phyloP scores from a whole-genome alignment of 176 grass and related monocot species.

The Otatea glauca region DNA sequence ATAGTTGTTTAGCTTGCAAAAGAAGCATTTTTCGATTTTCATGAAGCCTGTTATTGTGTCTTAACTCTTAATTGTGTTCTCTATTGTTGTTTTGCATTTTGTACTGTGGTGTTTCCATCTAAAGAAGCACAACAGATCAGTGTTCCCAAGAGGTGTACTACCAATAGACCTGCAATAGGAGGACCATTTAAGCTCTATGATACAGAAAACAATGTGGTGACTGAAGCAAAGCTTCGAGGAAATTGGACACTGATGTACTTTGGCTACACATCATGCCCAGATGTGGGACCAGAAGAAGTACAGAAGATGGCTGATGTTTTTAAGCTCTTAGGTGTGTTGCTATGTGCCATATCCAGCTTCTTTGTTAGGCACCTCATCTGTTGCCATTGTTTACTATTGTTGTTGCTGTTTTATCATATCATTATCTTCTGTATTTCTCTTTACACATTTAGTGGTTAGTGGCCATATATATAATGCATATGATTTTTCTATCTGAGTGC shows the following conservation, averaged over 20 bases:
- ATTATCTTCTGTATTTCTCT: constrained; percentile 22
- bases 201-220: constrained; percentile 69
- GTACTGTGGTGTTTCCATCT: constrained; percentile 30
- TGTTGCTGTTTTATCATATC: constrained; percentile 14
- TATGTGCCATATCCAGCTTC: constrained; percentile 25
- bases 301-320: constrained; percentile 74
- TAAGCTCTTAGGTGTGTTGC: constrained; percentile 72
- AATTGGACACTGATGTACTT: constrained; percentile 94
- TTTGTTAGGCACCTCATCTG: constrained; percentile 24
- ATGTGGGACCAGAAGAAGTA: constrained; percentile 76
- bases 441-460: background rate
- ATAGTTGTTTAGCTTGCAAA: constrained; percentile 18
- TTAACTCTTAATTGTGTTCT: constrained; percentile 18
- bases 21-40: constrained; percentile 33
- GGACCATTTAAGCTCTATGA: constrained; percentile 92
- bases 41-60: constrained; percentile 22
- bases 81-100: constrained; percentile 24
- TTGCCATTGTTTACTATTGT: constrained; percentile 12
- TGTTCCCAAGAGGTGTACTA: constrained; percentile 70
- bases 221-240: constrained; percentile 76
- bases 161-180: constrained; percentile 87
- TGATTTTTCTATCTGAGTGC: constrained; percentile 21
- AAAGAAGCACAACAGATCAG: constrained; percentile 53
- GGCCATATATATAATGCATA: constrained; percentile 11
- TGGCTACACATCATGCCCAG: constrained; percentile 89